These are phyloP conservation scores for Penicillium paxilli DNA, from an alignment of 495 filamentous ascomycete genomes.

Conservation along the genomic window DNA sequence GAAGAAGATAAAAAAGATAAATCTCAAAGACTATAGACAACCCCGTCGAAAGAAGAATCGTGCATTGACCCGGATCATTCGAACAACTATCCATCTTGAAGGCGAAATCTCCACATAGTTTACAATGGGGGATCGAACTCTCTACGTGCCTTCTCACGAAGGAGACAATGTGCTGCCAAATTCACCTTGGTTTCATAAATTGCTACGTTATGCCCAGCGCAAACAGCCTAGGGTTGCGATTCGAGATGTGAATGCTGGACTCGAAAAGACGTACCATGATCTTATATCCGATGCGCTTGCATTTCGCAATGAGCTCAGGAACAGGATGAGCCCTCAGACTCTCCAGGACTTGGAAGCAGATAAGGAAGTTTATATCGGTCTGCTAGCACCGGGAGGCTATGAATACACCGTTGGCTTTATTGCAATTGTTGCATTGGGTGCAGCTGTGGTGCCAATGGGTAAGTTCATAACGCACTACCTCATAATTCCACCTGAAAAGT, in stretches of 20 bases:
- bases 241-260: conserved; percentile 25
- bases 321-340: conserved; percentile 6
- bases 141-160: conserved; percentile 25
- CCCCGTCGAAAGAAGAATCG: background rate
- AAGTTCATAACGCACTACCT: conserved; percentile 1
- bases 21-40: background rate
- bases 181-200: conserved; percentile 28
- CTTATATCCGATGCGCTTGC: conserved; percentile 21
- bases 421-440: conserved; percentile 43
- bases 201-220: conserved; percentile 28
- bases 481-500: no score
- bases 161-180: conserved; percentile 24
- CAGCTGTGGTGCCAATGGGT: conserved; percentile 39
- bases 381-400: conserved; percentile 48
- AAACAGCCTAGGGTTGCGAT: conserved; percentile 20
- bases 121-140: conserved; percentile 24
- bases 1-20: background rate
- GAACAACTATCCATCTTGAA: background rate
- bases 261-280: conserved; percentile 30
- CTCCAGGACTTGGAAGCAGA: conserved; percentile 25
- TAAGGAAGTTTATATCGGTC: conserved; percentile 45
- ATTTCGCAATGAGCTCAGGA: conserved; percentile 18
- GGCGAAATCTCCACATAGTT: background rate
- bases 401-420: conserved; percentile 49
- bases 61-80: background rate